These are phyloP conservation scores for Aspergillus chevalieri DNA, from an alignment of 2,329 filamentous ascomycete species.

Conservation along the genomic window DNA sequence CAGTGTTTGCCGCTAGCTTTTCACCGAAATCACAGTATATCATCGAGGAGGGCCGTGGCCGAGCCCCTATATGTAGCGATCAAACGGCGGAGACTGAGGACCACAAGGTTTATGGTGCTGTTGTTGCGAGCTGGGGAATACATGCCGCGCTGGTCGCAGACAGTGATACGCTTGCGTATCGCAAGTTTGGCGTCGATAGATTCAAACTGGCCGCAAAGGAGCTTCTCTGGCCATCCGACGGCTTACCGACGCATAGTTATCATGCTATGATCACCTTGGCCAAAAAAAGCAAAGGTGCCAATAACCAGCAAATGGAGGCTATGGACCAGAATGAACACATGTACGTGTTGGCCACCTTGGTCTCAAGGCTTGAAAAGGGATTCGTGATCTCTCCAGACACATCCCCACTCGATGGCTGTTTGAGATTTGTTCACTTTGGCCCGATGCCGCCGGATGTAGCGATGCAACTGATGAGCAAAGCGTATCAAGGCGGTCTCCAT, in stretches of 20 bases:
- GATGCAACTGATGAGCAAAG: slow-evolving; percentile 68
- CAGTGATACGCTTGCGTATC: slow-evolving; percentile 77
- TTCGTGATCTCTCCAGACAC: slow-evolving; percentile 76
- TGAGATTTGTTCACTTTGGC: slow-evolving; percentile 71
- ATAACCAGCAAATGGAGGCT: slow-evolving; percentile 2
- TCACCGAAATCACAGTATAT: slow-evolving; percentile 49
- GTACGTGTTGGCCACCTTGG: slow-evolving; percentile 70
- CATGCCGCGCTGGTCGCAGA: slow-evolving; percentile 86
- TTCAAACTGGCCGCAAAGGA: slow-evolving; percentile 81
- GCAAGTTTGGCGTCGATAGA: slow-evolving; percentile 66
- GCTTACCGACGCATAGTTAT: slow-evolving; percentile 51
- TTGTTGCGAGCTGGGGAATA: slow-evolving; percentile 85
- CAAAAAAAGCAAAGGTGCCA: slow-evolving; percentile 7
- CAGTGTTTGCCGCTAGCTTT: slow-evolving; percentile 58
- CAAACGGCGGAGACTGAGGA: slow-evolving; percentile 22
- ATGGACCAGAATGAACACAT: slow-evolving; percentile 52
- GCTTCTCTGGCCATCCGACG: slow-evolving; percentile 57
- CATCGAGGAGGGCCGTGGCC: slow-evolving; percentile 43
- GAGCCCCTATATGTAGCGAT: slow-evolving; percentile 15
- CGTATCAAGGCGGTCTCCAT: slow-evolving; percentile 54
- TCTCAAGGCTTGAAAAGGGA: slow-evolving; percentile 72
- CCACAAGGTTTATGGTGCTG: slow-evolving; percentile 57
- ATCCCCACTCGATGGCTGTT: slow-evolving; percentile 61
- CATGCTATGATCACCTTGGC: slow-evolving; percentile 46
- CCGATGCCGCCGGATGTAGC: slow-evolving; percentile 58